Evolutionary conservation across 1,284 basidiomycete species (phyloP), one percentile per base, ranked within the genome.

Genomic region (Puccinia sorghi): DNA sequence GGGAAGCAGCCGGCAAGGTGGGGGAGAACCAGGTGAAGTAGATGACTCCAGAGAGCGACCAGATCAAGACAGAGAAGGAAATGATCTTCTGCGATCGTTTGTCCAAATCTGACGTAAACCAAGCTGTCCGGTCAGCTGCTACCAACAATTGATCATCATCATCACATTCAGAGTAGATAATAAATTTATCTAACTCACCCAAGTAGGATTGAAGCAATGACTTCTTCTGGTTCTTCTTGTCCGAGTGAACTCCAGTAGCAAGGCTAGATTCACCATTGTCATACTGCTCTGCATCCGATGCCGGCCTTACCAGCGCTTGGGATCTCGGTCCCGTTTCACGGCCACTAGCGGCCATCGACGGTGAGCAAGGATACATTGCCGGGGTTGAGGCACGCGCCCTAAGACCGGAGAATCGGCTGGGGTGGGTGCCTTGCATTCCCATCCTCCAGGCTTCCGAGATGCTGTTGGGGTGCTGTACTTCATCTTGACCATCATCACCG

Each of bases 1-100:
- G 43, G 15, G 43, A 12, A 46, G 9, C 15, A 46, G 43, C 11
- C 15, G 43, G 43, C 43, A 46, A 7, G 43, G 43, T 6, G 70
- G 50, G 66, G 4, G 72, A 75, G 61, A 75, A 76, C 74, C 74
- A 76, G 52, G 61, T 76, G 39, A 76, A 76, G 52, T 76, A 76
- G 25, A 66, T 56, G 39, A 76, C 64, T 1, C 74, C 74, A 20
- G 64, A 76, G 25, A 76, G 64, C 6, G 74, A 63, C 74, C 74
- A 76, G 64, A 76, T 32, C 25, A 76, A 76, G 52, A 67, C 39
- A 1, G 74, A 76, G 27, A 76, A 56, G n/a, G 74, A 76, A 39
- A 76, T 66, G 8, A 69, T 66, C 56, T 56, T 66, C 52, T 76
- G 74, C 13, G 74, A 76, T 15, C 74, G 46, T 67, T 76, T 76